Percentiles rank a stretch among this genome's conserved stretches.
Evolutionary conservation across 495 filamentous ascomycete species (phyloP).

Genomic region (Jackrogersella multiformis): DNA sequence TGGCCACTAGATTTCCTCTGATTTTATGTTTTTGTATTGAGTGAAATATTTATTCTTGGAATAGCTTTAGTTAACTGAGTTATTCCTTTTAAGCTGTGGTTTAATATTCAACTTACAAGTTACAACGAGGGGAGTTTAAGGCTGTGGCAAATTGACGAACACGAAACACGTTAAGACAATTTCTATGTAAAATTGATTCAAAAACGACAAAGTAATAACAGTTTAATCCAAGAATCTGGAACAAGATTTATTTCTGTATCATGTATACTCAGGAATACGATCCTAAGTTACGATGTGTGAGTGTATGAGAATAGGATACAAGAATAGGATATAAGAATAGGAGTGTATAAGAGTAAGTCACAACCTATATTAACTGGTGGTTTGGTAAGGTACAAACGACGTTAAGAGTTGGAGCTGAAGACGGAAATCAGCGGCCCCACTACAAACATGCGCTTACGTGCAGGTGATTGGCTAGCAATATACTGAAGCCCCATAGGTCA

Average conservation of each 20-base stretch:
- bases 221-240: too few species aligned
- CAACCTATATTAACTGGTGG: too few species aligned
- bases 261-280: too few species aligned
- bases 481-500: slow-evolving; percentile 7
- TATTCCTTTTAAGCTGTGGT: slow-evolving; percentile 1
- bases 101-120: neutral
- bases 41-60: neutral
- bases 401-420: slow-evolving; percentile 16
- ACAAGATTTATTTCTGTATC: too few species aligned
- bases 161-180: too few species aligned
- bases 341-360: neutral
- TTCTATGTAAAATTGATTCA: too few species aligned
- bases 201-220: too few species aligned
- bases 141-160: too few species aligned
- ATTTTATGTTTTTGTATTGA: neutral
- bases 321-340: neutral
- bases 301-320: neutral
- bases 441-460: too few species aligned
- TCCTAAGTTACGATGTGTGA: too few species aligned
- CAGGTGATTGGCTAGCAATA: neutral
- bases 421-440: slow-evolving; percentile 9
- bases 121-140: neutral
- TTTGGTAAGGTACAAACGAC: slow-evolving; percentile 37
- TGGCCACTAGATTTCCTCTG: slow-evolving; percentile 1
- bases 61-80: slow-evolving; percentile 33